Conservation (phyloP, 192 early-diverging fungal genomes). For the Entrophospora sp. region DNA sequence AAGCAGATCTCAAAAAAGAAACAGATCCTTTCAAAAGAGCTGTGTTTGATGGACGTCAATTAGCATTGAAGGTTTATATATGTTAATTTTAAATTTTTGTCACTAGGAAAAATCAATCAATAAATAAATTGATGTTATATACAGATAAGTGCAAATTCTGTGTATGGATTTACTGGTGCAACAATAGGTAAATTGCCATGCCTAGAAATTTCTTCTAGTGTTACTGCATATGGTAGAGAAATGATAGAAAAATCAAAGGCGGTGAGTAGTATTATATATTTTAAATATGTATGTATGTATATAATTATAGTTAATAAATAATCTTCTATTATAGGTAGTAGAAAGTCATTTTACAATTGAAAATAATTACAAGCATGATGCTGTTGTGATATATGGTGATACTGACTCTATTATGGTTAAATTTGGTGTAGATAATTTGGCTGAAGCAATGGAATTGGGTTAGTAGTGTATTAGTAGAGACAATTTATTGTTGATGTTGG, state of each 20-base stretch:
- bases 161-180: slow-evolving; percentile 96
- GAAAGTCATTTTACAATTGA: slow-evolving; percentile 72
- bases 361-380: slow-evolving; percentile 84
- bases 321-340: slow-evolving; percentile 40
- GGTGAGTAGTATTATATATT: slow-evolving; percentile 21
- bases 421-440: slow-evolving; percentile 75
- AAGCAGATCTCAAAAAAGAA: slow-evolving; percentile 90
- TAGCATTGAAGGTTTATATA: slow-evolving; percentile 74
- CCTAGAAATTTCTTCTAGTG: slow-evolving; percentile 86
- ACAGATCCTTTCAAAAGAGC: slow-evolving; percentile 91
- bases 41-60: slow-evolving; percentile 91
- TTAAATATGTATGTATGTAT: slow-evolving; percentile 3
- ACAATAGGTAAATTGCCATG: slow-evolving; percentile 87
- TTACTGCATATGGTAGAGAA: slow-evolving; percentile 87
- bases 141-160: slow-evolving; percentile 89
- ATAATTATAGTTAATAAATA: too few species aligned
- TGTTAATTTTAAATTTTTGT: slow-evolving; percentile 7
- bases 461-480: too few species aligned
- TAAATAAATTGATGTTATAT: background rate
- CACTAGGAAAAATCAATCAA: background rate
- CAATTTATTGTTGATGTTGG: too few species aligned
- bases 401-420: slow-evolving; percentile 99
- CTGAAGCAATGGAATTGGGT: slow-evolving; percentile 81
- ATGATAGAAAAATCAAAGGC: slow-evolving; percentile 91
- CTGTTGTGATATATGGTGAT: slow-evolving; percentile 94